Evolutionary conservation across 768 basidiomycete genomes (phyloP), one percentile per base, ranked within the genome.

Genomic region (Trametes cubensis): DNA sequence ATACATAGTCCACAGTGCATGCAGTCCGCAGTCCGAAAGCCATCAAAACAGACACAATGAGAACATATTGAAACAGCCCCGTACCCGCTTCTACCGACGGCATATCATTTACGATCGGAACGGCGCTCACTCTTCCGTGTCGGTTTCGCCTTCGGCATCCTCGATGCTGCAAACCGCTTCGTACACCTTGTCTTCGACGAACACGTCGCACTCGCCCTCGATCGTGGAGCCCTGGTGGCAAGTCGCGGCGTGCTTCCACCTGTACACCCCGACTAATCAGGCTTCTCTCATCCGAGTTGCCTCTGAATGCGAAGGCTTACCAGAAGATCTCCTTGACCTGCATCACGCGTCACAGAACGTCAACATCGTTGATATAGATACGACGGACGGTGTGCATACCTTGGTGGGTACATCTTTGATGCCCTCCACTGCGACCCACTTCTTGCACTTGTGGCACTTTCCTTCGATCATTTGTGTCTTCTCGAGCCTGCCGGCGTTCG

Each of bases 221-320:
- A 88, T 72, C 18, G 75, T 78, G 6, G 81, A 81, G 18, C 82
- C 80, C 55, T 83, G 82, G 69, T 94, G 92, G 67, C 92, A 94
- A 18, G 81, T 66, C 1, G 89, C 89, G 28, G 91, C 92, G 68
- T 94, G 92, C 73, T 94, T 91, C 88, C 88, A 91, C 89, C 87
- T 88, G 25, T 2, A 7, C 28, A n/a, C 15, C 5, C 10, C 45
- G 8, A 55, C 18, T 20, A 18, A n/a, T 20, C 38, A 21, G 51
- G 11, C 41, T 2, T 15, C 42, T 30, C 18, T 4, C 49, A 15
- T 13, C 44, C 3, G 18, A 18, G 20, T 17, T 40, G 42, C 15
- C 23, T 6, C 6, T 11, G 34, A 7, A 34, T 34, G 34, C 15
- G 10, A 28, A 14, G 10, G 57, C 66, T 13, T 55, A 91, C 90